Evolutionary conservation across 352 stramenopile species (phyloP).

Genomic region (Hyaloperonospora brassicae): DNA sequence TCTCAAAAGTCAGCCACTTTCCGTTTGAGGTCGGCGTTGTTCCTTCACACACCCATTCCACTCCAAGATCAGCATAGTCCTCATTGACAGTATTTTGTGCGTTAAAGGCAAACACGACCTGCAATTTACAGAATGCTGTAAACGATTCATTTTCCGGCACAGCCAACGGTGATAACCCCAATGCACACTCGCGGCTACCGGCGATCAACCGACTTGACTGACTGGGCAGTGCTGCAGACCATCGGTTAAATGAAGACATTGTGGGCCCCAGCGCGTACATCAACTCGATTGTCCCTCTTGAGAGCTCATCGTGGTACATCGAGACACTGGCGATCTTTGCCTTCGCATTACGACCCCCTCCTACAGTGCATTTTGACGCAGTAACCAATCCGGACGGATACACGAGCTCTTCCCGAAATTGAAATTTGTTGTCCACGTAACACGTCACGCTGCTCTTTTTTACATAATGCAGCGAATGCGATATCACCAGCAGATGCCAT

Average conservation of each 20-base stretch:
- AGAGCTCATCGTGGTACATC: conserved; percentile 78
- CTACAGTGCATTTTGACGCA: conserved; percentile 66
- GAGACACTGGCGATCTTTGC: conserved; percentile 57
- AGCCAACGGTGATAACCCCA: conserved; percentile 35
- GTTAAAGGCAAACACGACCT: conserved; percentile 72
- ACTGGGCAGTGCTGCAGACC: conserved; percentile 21
- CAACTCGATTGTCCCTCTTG: conserved; percentile 39
- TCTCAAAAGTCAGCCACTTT: conserved; percentile 65
- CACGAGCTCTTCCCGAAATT: conserved; percentile 67
- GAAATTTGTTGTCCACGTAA: conserved; percentile 47
- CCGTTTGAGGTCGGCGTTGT: conserved; percentile 29
- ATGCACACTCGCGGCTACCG: conserved; percentile 41
- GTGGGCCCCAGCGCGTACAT: conserved; percentile 57
- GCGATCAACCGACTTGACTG: conserved; percentile 30
- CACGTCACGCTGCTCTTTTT: conserved; percentile 81
- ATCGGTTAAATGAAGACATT: conserved; percentile 54
- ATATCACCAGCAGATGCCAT: conserved; percentile 72
- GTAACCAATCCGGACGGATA: conserved; percentile 69
- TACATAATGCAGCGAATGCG: conserved; percentile 77
- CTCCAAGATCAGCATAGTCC: conserved; percentile 48
- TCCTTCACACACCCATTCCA: conserved; percentile 70
- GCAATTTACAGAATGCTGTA: conserved; percentile 41
- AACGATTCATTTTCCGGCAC: conserved; percentile 35
- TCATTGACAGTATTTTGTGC: conserved; percentile 49
- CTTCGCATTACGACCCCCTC: conserved; percentile 31